A percentile compares a stretch with the other conserved stretches of the same genome.
Conservation (phyloP, 257 asterid genomes). For the Sherardia arvensis region DNA sequence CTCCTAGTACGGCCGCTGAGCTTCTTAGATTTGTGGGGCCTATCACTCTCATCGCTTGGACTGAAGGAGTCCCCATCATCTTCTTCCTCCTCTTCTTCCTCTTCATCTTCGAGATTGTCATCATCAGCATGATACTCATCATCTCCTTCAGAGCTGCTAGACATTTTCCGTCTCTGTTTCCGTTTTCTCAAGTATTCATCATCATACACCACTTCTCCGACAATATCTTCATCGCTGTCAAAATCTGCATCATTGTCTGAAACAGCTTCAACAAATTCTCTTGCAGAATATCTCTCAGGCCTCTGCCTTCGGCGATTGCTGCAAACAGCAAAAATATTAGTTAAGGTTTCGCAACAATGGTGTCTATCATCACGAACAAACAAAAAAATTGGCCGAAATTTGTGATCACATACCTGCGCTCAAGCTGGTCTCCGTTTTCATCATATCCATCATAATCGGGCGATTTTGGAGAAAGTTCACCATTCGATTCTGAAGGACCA, state of each 20-base stretch:
- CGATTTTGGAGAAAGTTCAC: constrained; percentile 50
- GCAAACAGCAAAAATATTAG: constrained; percentile 12
- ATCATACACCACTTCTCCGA: constrained; percentile 90
- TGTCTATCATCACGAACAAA: neutral
- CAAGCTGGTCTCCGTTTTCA: constrained; percentile 37
- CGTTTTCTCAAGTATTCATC: constrained; percentile 70
- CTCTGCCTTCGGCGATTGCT: constrained; percentile 80
- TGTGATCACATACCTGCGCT: constrained; percentile 49
- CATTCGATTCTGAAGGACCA: constrained; percentile 57
- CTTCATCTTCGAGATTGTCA: constrained; percentile 73
- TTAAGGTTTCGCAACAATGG: neutral
- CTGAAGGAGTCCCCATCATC: constrained; percentile 40
- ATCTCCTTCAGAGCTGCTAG: constrained; percentile 93
- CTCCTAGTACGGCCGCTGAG: constrained; percentile 59
- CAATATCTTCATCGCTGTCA: constrained; percentile 87
- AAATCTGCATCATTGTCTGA: constrained; percentile 70
- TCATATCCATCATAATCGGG: constrained; percentile 49
- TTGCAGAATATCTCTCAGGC: constrained; percentile 69
- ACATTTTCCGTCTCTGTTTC: constrained; percentile 46
- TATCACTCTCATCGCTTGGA: constrained; percentile 61
- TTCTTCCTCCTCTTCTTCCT: constrained; percentile 63
- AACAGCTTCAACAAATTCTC: constrained; percentile 59
- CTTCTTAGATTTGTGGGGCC: constrained; percentile 32
- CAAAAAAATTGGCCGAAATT: neutral
- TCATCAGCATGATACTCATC: constrained; percentile 78